A percentile compares a stretch with the other conserved stretches of the same genome.
These are phyloP conservation scores for Suhomyces maxii DNA, from an alignment of 1,139 yeast genomes.

Conservation along the genomic window DNA sequence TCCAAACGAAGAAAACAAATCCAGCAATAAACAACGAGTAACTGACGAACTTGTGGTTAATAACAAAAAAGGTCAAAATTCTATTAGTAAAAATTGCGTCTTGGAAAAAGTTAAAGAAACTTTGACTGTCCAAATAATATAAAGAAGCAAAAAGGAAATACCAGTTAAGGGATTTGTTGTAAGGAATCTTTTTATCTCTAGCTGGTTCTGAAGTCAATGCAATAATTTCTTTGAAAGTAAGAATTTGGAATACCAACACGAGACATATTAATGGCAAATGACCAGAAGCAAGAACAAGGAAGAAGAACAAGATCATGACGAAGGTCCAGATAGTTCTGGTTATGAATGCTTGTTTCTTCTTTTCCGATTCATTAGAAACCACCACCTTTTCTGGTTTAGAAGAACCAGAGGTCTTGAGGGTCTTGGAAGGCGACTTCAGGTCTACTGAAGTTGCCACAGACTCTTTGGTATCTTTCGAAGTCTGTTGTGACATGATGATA, in stretches of 20 bases:
- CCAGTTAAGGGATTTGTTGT: slow-evolving; percentile 88
- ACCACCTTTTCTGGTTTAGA: not conserved
- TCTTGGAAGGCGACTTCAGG: not conserved
- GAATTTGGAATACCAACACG: slow-evolving; percentile 71
- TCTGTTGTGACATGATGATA: not conserved
- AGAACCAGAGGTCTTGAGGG: slow-evolving; percentile 6
- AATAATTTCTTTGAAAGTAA: slow-evolving; percentile 89
- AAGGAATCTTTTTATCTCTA: slow-evolving; percentile 77
- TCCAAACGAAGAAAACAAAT: slow-evolving; percentile 84
- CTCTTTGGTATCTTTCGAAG: slow-evolving; percentile 3
- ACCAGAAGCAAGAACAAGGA: slow-evolving; percentile 77
- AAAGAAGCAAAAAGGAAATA: slow-evolving; percentile 77
- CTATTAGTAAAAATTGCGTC: slow-evolving; percentile 45
- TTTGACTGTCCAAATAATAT: slow-evolving; percentile 86
- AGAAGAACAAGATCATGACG: slow-evolving; percentile 81
- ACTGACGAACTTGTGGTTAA: slow-evolving; percentile 80
- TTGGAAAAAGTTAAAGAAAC: slow-evolving; percentile 63
- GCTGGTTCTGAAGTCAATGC: slow-evolving; percentile 84
- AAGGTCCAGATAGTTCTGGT: slow-evolving; percentile 94
- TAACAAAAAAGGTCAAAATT: slow-evolving; percentile 42
- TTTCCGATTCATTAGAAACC: slow-evolving; percentile 47
- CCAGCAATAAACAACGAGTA: slow-evolving; percentile 87
- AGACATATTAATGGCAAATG: slow-evolving; percentile 76
- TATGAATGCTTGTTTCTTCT: slow-evolving; percentile 78
- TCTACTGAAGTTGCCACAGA: not conserved